phyloP scores from a whole-genome alignment of 495 filamentous ascomycete species.

The Tuber melanosporum region DNA sequence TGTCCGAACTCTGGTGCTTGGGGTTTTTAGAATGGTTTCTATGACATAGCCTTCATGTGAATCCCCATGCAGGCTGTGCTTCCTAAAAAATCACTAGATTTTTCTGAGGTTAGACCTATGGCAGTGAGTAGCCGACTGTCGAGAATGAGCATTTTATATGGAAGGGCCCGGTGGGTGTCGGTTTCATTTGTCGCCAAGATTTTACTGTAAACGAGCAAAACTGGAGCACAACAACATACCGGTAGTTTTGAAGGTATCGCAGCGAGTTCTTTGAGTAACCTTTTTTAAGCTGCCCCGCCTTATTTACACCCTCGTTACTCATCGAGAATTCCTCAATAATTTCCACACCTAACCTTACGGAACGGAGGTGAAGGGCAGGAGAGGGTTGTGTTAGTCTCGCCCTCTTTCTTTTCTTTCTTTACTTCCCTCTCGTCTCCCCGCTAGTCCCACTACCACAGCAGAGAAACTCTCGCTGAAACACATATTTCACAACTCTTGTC shows the following conservation, averaged over 20 bases:
- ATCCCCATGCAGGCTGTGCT: too few species aligned
- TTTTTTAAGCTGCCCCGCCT: not conserved
- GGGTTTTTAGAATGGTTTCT: too few species aligned
- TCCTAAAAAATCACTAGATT: too few species aligned
- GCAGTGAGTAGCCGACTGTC: too few species aligned
- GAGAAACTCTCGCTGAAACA: not conserved
- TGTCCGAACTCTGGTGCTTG: too few species aligned
- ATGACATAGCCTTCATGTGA: too few species aligned
- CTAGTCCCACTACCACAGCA: not conserved
- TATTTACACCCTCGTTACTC: slow-evolving; percentile 3
- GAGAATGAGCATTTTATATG: too few species aligned
- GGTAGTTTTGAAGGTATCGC: not conserved
- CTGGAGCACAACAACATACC: slow-evolving; percentile 1
- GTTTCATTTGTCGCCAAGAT: too few species aligned
- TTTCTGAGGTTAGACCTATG: too few species aligned
- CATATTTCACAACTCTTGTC: not conserved
- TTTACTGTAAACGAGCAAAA: not conserved
- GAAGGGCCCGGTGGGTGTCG: too few species aligned
- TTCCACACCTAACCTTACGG: not conserved
- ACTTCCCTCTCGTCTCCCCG: not conserved
- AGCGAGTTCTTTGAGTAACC: not conserved
- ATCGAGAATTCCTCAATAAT: not conserved
- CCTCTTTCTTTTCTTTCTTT: not conserved
- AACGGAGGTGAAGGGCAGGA: not conserved
- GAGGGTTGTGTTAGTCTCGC: not conserved